Conservation (phyloP, 768 basidiomycete genomes). For the Xerocomus spinulosus region DNA sequence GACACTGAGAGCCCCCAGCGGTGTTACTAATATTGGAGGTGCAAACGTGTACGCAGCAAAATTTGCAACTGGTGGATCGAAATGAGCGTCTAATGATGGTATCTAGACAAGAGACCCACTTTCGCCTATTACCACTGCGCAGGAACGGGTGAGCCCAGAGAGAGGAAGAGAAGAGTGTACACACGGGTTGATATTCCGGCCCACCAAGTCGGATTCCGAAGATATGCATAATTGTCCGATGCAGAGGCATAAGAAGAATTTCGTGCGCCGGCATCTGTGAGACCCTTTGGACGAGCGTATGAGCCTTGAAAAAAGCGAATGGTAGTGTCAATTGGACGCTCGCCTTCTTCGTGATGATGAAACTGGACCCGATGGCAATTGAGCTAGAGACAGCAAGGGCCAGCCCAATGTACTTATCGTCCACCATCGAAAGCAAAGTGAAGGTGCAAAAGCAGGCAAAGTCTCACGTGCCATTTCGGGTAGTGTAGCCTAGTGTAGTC, state of each 20-base stretch:
- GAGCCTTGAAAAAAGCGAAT: constrained; percentile 7
- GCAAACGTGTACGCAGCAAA: constrained; percentile 98
- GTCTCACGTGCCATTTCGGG: constrained; percentile 24
- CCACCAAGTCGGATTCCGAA: constrained; percentile 96
- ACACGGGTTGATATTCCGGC: constrained; percentile 86
- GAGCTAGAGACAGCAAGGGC: constrained; percentile 82
- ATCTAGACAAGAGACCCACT: constrained; percentile 40
- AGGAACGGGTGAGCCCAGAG: constrained; percentile 3
- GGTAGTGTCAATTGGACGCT: constrained; percentile 3
- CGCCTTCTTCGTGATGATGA: constrained; percentile 99
- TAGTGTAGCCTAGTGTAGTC: too few species aligned
- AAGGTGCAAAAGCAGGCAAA: neutral
- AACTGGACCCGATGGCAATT: constrained; percentile 88
- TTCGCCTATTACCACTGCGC: constrained; percentile 92
- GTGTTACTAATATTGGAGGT: constrained; percentile 96
- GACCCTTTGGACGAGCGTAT: constrained; percentile 51
- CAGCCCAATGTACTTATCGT: constrained; percentile 96
- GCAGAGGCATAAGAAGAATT: constrained; percentile 49
- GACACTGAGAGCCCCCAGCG: constrained; percentile 93
- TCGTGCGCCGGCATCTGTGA: constrained; percentile 76
- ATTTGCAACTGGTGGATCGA: constrained; percentile 55
- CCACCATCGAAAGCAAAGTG: constrained; percentile 49
- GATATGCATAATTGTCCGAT: constrained; percentile 81
- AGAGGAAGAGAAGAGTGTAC: constrained; percentile 32
- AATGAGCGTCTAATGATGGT: constrained; percentile 1